Percentiles rank a stretch among this genome's conserved stretches.
These are phyloP conservation scores for Trichophyton simii DNA, from an alignment of 2,329 filamentous ascomycete genomes.

Conservation along the genomic window DNA sequence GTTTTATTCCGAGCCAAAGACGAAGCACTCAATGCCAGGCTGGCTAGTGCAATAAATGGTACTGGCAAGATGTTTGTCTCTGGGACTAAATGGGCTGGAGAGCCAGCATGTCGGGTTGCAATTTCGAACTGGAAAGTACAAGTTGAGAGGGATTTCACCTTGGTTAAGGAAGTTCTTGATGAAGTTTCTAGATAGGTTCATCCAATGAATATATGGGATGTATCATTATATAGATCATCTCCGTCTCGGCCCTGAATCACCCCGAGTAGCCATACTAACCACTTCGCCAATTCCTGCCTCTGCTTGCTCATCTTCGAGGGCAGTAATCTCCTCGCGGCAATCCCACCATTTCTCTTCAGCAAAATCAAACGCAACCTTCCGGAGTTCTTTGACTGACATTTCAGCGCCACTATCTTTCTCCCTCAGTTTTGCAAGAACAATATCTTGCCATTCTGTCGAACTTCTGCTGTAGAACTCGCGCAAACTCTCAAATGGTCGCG, in stretches of 20 bases:
- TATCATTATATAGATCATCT: conserved; percentile 11
- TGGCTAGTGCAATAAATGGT: conserved; percentile 63
- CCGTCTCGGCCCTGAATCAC: conserved; percentile 34
- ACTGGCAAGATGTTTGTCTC: conserved; percentile 68
- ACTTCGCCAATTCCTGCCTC: conserved; percentile 91
- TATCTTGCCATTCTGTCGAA: conserved; percentile 78
- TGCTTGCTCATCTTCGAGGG: conserved; percentile 89
- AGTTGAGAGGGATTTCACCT: conserved; percentile 49
- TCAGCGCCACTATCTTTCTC: conserved; percentile 47
- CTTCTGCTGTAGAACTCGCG: conserved; percentile 88
- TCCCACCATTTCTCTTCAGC: conserved; percentile 99
- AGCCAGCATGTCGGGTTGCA: conserved; percentile 66
- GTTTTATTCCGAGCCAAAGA: conserved; percentile 68
- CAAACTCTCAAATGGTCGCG: conserved; percentile 72
- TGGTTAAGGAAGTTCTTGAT: conserved; percentile 48
- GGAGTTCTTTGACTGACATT: conserved; percentile 76
- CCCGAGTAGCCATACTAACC: conserved; percentile 68
- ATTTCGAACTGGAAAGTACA: conserved; percentile 76
- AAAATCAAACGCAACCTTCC: conserved; percentile 76
- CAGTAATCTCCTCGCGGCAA: conserved; percentile 82
- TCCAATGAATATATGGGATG: background rate
- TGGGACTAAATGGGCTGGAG: conserved; percentile 63
- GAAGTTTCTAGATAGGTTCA: conserved; percentile 29
- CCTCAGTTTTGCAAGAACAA: conserved; percentile 62
- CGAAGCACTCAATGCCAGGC: conserved; percentile 46